Base-by-base conservation (phyloP, 495 filamentous ascomycete genomes). In the Penicillium diatomitis region DNA sequence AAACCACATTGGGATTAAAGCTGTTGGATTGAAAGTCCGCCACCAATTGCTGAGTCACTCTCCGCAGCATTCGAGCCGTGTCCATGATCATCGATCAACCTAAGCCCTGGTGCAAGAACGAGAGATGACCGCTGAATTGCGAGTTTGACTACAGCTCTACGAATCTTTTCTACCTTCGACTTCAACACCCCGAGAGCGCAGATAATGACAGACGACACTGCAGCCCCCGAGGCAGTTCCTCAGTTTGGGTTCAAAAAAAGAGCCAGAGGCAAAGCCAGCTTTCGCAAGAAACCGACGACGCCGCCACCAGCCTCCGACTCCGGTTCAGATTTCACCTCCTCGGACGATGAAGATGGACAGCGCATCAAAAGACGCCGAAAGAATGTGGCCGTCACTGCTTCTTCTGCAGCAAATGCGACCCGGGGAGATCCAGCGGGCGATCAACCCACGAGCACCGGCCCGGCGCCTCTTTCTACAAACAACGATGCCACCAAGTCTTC, bases 401-500 rank as follows among this genome's bases (percentile, higher is more conserved):
- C 78, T 1, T 75, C 72, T 2, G 60, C 69, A 6, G 47, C 65
- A 3, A 68, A 76, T 53, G 51, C 66, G 7, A 61, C 57, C 11
- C 53, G 59, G 12, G 54, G 66, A 32, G 71, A 77, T n/a, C 57
- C 74, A 12, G 57, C 69, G 31, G 68, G 75, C 20, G 77, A 81
- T 31, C 68, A 78, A 49, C 85, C 81, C 60, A 82, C 82, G 42
- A 78, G 83, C 8, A 55, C 57, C 20, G 61, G 56, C 8, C 62
- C 71, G 0, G 56, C 49, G 4, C 71, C 71, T 9, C 79, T 94
- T 38, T 74, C 81, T 30, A 69, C 73, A 49, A 79, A 76, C 49
- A 89, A 90, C 61, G 91, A 96, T 60, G 92, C 92, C n/a, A 97
- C 92, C 4, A 96, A 94, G 54, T 77, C 80, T 20, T 82, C 78